phyloP scores from a whole-genome alignment of 208 protist species.

The Jaenimonas drosophilae region DNA sequence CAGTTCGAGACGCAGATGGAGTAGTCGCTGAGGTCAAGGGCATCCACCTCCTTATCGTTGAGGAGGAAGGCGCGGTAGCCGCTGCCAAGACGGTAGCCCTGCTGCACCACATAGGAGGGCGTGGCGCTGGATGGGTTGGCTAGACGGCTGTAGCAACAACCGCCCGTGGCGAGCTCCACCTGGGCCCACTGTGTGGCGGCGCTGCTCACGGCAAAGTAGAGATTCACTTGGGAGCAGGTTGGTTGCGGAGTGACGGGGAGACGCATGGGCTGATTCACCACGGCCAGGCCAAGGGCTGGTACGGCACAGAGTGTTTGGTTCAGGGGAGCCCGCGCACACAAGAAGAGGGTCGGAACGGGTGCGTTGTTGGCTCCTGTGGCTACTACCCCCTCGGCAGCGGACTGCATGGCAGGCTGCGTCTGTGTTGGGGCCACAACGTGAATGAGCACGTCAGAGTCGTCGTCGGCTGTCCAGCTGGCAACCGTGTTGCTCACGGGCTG shows the following conservation, averaged over 20 bases:
- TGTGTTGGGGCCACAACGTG: too few species aligned
- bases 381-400: too few species aligned
- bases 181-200: neutral
- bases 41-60: neutral
- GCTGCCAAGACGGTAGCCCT: neutral
- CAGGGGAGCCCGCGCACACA: conserved; percentile 8
- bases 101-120: neutral
- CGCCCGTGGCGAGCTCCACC: neutral
- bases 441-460: neutral
- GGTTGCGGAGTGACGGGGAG: neutral
- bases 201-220: neutral
- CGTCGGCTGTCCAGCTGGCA: conserved; percentile 4
- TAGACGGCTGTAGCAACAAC: neutral
- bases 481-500: neutral
- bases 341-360: neutral
- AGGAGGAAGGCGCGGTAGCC: conserved; percentile 1
- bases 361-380: neutral
- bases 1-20: neutral
- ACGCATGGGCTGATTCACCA: neutral
- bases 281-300: neutral
- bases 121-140: neutral
- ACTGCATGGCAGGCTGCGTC: too few species aligned
- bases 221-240: neutral
- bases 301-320: neutral
- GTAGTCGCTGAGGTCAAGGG: neutral